Base-by-base conservation (phyloP, 768 basidiomycete species). In the Xerocomellus dryophilus region DNA sequence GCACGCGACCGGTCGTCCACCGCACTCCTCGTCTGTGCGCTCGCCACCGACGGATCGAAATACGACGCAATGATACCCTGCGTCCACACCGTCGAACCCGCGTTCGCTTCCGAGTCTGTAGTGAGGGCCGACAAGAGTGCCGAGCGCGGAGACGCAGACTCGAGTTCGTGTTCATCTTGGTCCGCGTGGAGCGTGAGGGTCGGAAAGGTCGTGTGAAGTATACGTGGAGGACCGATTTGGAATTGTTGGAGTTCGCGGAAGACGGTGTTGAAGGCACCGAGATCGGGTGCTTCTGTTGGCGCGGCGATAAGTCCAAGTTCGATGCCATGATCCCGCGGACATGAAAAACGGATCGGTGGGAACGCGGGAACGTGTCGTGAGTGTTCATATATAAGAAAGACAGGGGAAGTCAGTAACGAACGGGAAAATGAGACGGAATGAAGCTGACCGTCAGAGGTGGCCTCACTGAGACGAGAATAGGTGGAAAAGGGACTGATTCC, bases 221-320 rank as follows among this genome's bases (percentile, higher is more conserved):
- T 55, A 36, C 64, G 68, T 43, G 62, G 66, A 40, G 54, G 64
- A 71, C 74, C 77, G 4, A 75, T 82, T 56, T 84, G 82, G 0
- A 84, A 65, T 51, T 84, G 78, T 18, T 73, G 76, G 69, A 84
- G 74, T 50, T 83, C 86, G n/a, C 86, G 78, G 43, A 90, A 79
- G 21, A 90, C 85, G 34, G 81, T 76, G 14, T 75, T 80, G 68
- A 90, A 89, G 9, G 85, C 84, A 7, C 88, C 88, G 8, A 90
- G 76, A 68, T 88, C 86, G 40, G 87, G 87, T 54, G 80, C 78
- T 66, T 88, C 80, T 82, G 68, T 47, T 29, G 25, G 23, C 3
- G 32, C 39, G 45, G 45, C 20, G 31, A 56, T 34, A 42, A 38
- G 48, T 44, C 21, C 43, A 34, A 15, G 32, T 39, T 43, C 31